A percentile compares a stretch with the other conserved stretches of the same genome.
phyloP scores from a whole-genome alignment of 177 flowering plant species.

The Tripterygium wilfordii region DNA sequence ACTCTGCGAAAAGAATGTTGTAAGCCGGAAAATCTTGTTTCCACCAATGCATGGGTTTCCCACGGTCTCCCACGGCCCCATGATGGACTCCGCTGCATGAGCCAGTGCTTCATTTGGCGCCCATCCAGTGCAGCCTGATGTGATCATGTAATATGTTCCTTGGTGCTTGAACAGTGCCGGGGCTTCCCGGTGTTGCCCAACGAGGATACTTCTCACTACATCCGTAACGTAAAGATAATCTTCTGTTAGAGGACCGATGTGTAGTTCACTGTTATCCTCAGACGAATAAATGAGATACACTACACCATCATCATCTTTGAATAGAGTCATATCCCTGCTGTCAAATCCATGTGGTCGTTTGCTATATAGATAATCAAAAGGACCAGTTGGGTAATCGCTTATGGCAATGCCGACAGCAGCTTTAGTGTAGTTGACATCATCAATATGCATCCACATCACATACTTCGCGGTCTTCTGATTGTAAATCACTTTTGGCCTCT shows the following conservation, averaged over 20 bases:
- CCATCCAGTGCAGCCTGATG: conserved; percentile 98
- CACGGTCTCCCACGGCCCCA: conserved; percentile 98
- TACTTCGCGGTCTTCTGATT: conserved; percentile 70
- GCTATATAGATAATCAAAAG: conserved; percentile 80
- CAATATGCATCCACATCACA: conserved; percentile 99
- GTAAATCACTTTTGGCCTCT: conserved; percentile 95
- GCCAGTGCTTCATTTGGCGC: conserved; percentile 93
- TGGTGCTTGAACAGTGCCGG: conserved; percentile 83
- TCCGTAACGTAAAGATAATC: conserved; percentile 75
- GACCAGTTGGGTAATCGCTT: conserved; percentile 78
- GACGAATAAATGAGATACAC: conserved; percentile 93
- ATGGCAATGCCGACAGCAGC: conserved; percentile 87
- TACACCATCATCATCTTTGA: conserved; percentile 87
- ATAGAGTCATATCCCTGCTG: conserved; percentile 94
- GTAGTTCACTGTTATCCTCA: conserved; percentile 89
- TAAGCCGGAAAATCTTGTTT: conserved; percentile 50
- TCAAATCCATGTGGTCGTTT: conserved; percentile 85
- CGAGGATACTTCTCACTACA: conserved; percentile 54
- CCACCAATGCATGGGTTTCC: conserved; percentile 96
- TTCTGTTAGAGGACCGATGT: conserved; percentile 71
- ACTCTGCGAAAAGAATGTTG: conserved; percentile 88
- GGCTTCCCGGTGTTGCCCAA: conserved; percentile 83
- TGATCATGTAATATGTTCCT: conserved; percentile 94
- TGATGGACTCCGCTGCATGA: conserved; percentile 88
- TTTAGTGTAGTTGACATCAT: conserved; percentile 87